Evolutionary conservation across 148 eudicot species (phyloP), one percentile per base, ranked within the genome.

Genomic region (Persicaria maculosa): DNA sequence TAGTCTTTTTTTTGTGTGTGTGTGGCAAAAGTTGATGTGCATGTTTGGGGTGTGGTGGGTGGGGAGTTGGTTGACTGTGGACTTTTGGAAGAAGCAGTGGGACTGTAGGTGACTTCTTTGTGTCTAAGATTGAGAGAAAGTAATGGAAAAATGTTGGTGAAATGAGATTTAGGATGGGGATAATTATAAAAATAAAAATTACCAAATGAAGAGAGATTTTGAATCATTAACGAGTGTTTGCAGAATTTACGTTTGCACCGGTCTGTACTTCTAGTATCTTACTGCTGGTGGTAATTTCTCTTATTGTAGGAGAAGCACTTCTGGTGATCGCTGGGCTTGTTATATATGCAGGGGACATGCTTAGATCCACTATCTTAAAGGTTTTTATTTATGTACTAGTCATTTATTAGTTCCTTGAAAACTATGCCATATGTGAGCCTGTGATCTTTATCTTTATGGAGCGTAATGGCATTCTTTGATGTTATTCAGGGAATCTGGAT

Each of bases 301-400:
- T 78, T 77, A 76, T 81, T 81, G 22, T 76, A 91, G 98, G 98
- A 77, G 98, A 94, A 80, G 91, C 90, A 47, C 96, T 91, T 79
- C 78, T 94, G 83, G 93, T 91, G 77, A 87, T 91, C 20, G 77
- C 82, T 74, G 98, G 98, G 62, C 93, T 94, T 74, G 90, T 86
- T 65, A 59, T 88, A 9, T 94, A 88, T 87, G 81, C 84, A 78
- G 98, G 98, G 44, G 98, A 94, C 82, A 89, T 90, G 88, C 75
- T 90, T 75, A 83, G 83, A 75, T 84, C 84, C 77, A 90, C 93
- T 50, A 69, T 80, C 72, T 22, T 82, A 52, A 91, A 91, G 89
- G 98, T 91, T 52, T 72, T 45, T 64, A 68, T 76, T 46, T 64
- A 50, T 46, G 44, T 74, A 31, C 3, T 31, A 31, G 40, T 31